These are phyloP conservation scores for Colletotrichum cuscutae DNA, from an alignment of 2,329 filamentous ascomycete species.

Conservation along the genomic window DNA sequence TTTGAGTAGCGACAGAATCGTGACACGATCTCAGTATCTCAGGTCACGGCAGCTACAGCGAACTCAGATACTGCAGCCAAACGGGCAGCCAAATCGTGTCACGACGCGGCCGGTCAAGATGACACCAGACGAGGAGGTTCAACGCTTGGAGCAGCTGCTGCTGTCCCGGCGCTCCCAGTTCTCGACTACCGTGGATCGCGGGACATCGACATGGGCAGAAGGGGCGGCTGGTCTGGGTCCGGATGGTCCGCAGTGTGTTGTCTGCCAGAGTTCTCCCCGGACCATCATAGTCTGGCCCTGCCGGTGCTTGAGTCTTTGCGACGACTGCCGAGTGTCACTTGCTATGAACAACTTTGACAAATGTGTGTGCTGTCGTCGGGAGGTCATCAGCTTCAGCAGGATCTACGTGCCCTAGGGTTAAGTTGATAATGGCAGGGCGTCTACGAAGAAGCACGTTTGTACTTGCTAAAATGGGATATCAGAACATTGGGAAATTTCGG, in stretches of 20 bases:
- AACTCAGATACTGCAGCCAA: conserved; percentile 71
- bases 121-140: conserved; percentile 68
- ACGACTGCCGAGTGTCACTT: conserved; percentile 92
- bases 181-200: not conserved
- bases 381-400: conserved; percentile 88
- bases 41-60: conserved; percentile 75
- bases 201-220: conserved; percentile 67
- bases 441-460: not conserved
- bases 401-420: conserved; percentile 78
- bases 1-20: conserved; percentile 73
- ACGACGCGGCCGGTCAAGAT: conserved; percentile 52
- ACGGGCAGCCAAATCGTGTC: conserved; percentile 44
- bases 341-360: conserved; percentile 98
- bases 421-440: not conserved
- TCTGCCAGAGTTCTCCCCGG: conserved; percentile 87
- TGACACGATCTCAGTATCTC: conserved; percentile 85
- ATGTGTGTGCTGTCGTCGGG: conserved; percentile 92
- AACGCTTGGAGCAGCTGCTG: conserved; percentile 69
- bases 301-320: conserved; percentile 91
- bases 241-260: conserved; percentile 86
- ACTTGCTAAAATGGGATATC: not conserved
- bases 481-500: not conserved
- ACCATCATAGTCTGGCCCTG: conserved; percentile 97
- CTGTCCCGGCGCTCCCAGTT: conserved; percentile 57
- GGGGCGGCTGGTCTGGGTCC: conserved; percentile 78